These are phyloP conservation scores for Barnettozyma sp. DNA, from an alignment of 805 yeast species.

Conservation along the genomic window DNA sequence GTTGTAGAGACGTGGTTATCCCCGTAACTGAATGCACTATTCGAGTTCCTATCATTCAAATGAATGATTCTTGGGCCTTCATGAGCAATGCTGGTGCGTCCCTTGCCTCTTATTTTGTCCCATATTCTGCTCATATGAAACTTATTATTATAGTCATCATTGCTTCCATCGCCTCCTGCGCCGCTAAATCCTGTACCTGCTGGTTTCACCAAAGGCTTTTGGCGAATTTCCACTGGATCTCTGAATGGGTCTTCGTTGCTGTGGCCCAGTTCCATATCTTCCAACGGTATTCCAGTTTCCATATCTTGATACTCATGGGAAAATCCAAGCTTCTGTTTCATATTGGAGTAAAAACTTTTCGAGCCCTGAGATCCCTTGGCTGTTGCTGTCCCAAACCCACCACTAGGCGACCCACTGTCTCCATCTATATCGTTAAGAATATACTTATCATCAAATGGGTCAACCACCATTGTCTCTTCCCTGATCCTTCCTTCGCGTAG, in stretches of 20 bases:
- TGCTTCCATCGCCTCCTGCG: too few species aligned
- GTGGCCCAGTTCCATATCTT: constrained; percentile 17
- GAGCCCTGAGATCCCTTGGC: constrained; percentile 2
- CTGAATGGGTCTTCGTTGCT: constrained; percentile 20
- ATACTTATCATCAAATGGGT: constrained; percentile 27
- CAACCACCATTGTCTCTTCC: constrained; percentile 30
- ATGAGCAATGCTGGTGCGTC: constrained; percentile 4
- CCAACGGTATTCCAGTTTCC: constrained; percentile 24
- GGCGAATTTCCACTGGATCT: constrained; percentile 19
- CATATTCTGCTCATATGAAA: constrained; percentile 34
- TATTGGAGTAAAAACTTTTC: constrained; percentile 16
- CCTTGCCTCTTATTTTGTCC: constrained; percentile 30
- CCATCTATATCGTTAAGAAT: constrained; percentile 33
- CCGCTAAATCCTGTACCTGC: too few species aligned
- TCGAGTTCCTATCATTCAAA: constrained; percentile 55
- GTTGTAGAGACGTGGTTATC: constrained; percentile 92
- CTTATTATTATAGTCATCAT: constrained; percentile 28
- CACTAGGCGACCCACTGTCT: too few species aligned
- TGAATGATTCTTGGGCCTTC: constrained; percentile 59
- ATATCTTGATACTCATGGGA: constrained; percentile 21
- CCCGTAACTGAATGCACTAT: constrained; percentile 48
- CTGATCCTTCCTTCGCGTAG: constrained; percentile 25
- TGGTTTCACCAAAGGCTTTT: constrained; percentile 1
- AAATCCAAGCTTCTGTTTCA: constrained; percentile 21
- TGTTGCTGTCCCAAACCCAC: too few species aligned